Evolutionary conservation across 495 filamentous ascomycete species (phyloP), one percentile per base, ranked within the genome.

Genomic region (Antarctomyces pellizariae): DNA sequence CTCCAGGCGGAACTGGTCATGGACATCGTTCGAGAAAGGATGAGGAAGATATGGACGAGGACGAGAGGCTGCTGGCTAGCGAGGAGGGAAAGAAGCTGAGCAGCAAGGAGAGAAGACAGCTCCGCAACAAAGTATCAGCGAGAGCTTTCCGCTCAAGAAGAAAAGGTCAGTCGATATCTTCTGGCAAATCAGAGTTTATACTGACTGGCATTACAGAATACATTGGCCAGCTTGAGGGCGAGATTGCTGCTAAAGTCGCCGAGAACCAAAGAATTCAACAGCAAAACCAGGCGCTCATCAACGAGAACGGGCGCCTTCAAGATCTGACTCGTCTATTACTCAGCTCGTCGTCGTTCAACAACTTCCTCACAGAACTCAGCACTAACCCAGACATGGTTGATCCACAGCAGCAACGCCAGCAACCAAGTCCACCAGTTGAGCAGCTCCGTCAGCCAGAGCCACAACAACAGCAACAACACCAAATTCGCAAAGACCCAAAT

Each of bases 101-200:
- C 48, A 82, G 75, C 57, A 91, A 92, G 48, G 79, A 93, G 52
- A 67, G 86, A 20, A 67, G 86, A 19, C 86, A 95, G 48, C 52
- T 99, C 3, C 67, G 86, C 22, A 99, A 99, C 59, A 99, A 99
- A 51, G 86, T 99, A 6, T 99, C 86, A 19, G 86, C 86, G 33
- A 69, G 86, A 30, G 83, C 82, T 21, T 99, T 99, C 67, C 72
- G 86, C 18, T 89, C 79, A 14, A 60, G 86, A 36, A 70, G 86
- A 52, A 99, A 99, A 58, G 84, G 86, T 93, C 66, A 56, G 65
- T 42, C 27, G 29, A 26, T 31, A 13, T n/a, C n/a, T 28, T 9
- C 10, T 23, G 26, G 11, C 16, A 26, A 24, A 18, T 24, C 12
- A 30, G 26, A 47, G 22, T n/a, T n/a, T n/a, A 43, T 32, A 20